phyloP scores from a whole-genome alignment of 495 filamentous ascomycete species.

The Jackrogersella multiformis region DNA sequence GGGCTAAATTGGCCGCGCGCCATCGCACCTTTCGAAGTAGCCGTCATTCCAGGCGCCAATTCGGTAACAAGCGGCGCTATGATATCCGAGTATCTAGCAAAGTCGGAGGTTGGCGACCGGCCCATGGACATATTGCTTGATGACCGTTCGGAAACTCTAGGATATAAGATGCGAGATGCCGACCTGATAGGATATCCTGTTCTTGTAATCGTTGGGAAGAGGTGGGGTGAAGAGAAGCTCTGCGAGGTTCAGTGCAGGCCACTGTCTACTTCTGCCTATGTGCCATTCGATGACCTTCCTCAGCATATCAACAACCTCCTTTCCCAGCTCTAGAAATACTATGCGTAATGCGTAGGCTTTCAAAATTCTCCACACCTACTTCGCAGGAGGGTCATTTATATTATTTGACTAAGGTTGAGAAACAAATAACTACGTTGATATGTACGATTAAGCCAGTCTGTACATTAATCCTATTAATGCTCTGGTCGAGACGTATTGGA shows the following conservation, averaged over 20 bases:
- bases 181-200: constrained; percentile 90
- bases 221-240: constrained; percentile 69
- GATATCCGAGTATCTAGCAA: constrained; percentile 67
- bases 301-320: constrained; percentile 55
- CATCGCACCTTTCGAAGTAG: constrained; percentile 85
- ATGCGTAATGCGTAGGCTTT: not conserved
- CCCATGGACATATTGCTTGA: constrained; percentile 71
- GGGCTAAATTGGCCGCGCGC: constrained; percentile 90
- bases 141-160: constrained; percentile 73
- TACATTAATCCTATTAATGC: not conserved
- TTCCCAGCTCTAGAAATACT: constrained; percentile 47
- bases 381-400: not conserved
- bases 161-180: constrained; percentile 89
- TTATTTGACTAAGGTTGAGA: not conserved
- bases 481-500: not conserved
- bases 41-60: constrained; percentile 69
- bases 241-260: constrained; percentile 84
- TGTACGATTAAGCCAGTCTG: not conserved
- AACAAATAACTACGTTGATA: not conserved
- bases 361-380: not conserved
- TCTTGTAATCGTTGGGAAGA: constrained; percentile 77
- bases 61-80: constrained; percentile 58
- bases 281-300: constrained; percentile 45
- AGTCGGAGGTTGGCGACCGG: constrained; percentile 14
- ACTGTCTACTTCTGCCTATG: constrained; percentile 41